phyloP scores from a whole-genome alignment of 148 eudicot species.

The Simmondsia chinensis region DNA sequence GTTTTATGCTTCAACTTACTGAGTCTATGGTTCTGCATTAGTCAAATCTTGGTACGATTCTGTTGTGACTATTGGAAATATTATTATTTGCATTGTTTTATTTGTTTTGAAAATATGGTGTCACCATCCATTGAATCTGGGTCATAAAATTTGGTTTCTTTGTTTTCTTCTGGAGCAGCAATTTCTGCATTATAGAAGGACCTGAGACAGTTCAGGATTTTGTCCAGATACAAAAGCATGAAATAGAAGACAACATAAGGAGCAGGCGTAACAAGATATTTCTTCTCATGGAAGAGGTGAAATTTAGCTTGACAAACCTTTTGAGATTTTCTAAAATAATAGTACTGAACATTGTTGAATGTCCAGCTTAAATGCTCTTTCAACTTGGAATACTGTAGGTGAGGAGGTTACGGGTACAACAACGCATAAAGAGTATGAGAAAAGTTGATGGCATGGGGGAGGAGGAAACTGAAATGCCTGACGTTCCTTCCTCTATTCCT shows the following conservation, averaged over 20 bases:
- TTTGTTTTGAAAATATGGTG: too few species aligned
- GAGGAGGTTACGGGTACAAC: slow-evolving; percentile 81
- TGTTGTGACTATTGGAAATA: too few species aligned
- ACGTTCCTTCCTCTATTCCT: slow-evolving; percentile 78
- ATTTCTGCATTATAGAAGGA: slow-evolving; percentile 93
- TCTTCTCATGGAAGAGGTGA: slow-evolving; percentile 98
- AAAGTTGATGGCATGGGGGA: slow-evolving; percentile 30
- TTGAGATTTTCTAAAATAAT: too few species aligned
- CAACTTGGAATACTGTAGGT: too few species aligned
- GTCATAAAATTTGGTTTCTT: too few species aligned
- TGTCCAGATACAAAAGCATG: slow-evolving; percentile 65
- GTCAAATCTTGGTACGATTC: too few species aligned
- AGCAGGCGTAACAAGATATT: slow-evolving; percentile 92
- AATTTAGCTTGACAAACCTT: slow-evolving; percentile 1
- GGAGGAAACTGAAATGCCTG: slow-evolving; percentile 76
- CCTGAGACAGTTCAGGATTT: slow-evolving; percentile 94
- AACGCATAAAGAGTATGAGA: slow-evolving; percentile 52
- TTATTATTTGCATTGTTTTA: too few species aligned
- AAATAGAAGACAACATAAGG: slow-evolving; percentile 76
- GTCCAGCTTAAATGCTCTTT: background rate
- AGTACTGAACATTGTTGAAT: background rate
- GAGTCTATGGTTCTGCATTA: too few species aligned
- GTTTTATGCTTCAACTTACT: too few species aligned
- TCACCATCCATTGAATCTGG: too few species aligned
- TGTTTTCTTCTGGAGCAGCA: too few species aligned